Evolutionary conservation across 2,329 filamentous ascomycete genomes (phyloP).

Genomic region (Aspergillus sp.): DNA sequence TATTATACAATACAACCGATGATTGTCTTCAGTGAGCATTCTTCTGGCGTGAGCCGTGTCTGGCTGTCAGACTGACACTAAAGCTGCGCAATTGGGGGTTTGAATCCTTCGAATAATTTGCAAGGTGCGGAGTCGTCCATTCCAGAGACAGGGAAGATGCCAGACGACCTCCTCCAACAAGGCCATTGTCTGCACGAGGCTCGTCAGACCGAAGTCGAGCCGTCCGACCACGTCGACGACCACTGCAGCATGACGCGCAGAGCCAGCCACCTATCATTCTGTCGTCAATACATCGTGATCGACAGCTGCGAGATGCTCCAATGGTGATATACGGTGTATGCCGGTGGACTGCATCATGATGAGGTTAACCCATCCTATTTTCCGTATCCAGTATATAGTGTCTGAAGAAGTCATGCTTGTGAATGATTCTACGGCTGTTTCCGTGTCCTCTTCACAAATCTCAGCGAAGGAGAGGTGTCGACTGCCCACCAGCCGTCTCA

Average conservation of each 20-base stretch:
- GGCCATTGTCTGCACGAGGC: not conserved
- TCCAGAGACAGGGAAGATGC: not conserved
- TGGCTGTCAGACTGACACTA: constrained; percentile 2
- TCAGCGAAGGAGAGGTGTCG: too few relatives aligned
- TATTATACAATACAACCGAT: constrained; percentile 7
- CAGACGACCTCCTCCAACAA: not conserved
- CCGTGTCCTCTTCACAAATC: too few relatives aligned
- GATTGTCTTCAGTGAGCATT: not conserved
- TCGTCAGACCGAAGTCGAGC: not conserved
- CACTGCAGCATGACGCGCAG: constrained; percentile 1
- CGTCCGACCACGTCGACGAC: not conserved
- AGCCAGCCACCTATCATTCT: not conserved
- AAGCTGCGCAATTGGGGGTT: not conserved
- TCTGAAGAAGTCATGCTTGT: too few relatives aligned
- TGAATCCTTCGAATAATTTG: not conserved
- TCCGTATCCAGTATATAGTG: too few relatives aligned
- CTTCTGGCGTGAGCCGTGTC: not conserved
- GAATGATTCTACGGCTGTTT: too few relatives aligned
- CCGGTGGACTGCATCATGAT: not conserved
- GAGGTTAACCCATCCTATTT: too few relatives aligned
- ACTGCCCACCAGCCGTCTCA: too few relatives aligned
- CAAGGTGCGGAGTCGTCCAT: not conserved
- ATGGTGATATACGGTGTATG: not conserved
- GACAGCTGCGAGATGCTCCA: not conserved
- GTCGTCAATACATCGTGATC: not conserved